Evolutionary conservation across 495 filamentous ascomycete genomes (phyloP).

Genomic region (Tuber microsphaerosporum): DNA sequence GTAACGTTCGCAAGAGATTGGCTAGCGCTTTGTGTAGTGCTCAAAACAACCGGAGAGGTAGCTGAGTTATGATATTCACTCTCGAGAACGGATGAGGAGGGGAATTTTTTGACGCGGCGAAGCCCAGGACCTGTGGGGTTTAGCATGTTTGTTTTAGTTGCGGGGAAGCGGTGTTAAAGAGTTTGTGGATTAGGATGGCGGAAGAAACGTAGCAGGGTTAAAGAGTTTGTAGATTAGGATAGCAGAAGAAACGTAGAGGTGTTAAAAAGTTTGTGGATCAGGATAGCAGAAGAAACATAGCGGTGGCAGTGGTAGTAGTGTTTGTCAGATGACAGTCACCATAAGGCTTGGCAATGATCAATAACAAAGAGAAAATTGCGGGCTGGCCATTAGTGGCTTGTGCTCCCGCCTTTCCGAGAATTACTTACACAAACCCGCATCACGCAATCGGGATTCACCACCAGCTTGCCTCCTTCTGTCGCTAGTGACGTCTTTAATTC

Average conservation of each 20-base stretch:
- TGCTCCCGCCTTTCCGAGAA: background rate
- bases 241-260: too few species aligned
- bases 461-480: background rate
- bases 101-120: slow-evolving; percentile 38
- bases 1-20: slow-evolving; percentile 30
- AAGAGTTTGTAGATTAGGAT: too few species aligned
- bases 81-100: slow-evolving; percentile 34
- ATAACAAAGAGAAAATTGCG: background rate
- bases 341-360: background rate
- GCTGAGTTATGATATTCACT: slow-evolving; percentile 30
- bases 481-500: background rate
- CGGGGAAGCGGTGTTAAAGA: background rate
- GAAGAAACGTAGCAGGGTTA: background rate
- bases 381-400: background rate
- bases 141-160: slow-evolving; percentile 11
- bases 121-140: slow-evolving; percentile 9
- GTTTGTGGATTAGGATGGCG: background rate
- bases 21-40: slow-evolving; percentile 11
- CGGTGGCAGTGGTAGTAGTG: background rate
- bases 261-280: too few species aligned
- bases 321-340: background rate
- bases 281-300: background rate
- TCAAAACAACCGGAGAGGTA: slow-evolving; percentile 14
- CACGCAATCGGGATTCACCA: background rate
- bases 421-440: background rate